Base-by-base conservation (phyloP, 768 basidiomycete species). In the Cubamyces sp. region DNA sequence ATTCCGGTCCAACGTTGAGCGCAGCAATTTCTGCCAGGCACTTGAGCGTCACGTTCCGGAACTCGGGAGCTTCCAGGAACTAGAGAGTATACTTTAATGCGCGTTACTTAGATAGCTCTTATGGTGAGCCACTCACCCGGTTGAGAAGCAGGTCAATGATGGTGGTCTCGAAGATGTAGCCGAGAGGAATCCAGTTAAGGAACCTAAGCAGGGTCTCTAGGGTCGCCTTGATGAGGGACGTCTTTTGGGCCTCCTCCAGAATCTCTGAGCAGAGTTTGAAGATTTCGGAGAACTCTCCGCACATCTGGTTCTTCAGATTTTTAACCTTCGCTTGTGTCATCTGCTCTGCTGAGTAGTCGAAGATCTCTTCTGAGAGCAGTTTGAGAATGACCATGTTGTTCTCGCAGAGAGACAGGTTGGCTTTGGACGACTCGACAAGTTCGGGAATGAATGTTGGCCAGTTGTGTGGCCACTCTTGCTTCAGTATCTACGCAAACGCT, bases 301-400 rank as follows among this genome's bases (percentile, higher is more conserved):
- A 96, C 93, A 99, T 98, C 70, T 95, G 93, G 70, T 96, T 94
- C 81, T 99, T 99, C 57, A 99, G 81, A 67, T 93, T 91, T 78
- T 97, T 98, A 68, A 94, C 96, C 81, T 96, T 98, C 11, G 90
- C 89, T 75, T 97, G 95, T 0, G 96, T 98, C 94, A 99, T 91
- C 75, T 96, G 94, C 69, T 99, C 97, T 3, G 97, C 94, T 3
- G 95, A 97, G 76, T 90, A 99, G 75, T 99, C 97, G 71, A 99
- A 99, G 61, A 99, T 94, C 75, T 99, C 97, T 73, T 99, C 97
- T 0, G 94, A 96, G n/a, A 98, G 83, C 14, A 99, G 83, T 71
- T 93, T 92, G 68, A 98, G 83, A 73, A 99, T 98, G 75, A 94
- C 85, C 97, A 99, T 99, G 79, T 99, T 99, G 83, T 99, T 99